These are phyloP conservation scores for Sergeia podlipaevii DNA, from an alignment of 208 protist genomes.

Conservation along the genomic window DNA sequence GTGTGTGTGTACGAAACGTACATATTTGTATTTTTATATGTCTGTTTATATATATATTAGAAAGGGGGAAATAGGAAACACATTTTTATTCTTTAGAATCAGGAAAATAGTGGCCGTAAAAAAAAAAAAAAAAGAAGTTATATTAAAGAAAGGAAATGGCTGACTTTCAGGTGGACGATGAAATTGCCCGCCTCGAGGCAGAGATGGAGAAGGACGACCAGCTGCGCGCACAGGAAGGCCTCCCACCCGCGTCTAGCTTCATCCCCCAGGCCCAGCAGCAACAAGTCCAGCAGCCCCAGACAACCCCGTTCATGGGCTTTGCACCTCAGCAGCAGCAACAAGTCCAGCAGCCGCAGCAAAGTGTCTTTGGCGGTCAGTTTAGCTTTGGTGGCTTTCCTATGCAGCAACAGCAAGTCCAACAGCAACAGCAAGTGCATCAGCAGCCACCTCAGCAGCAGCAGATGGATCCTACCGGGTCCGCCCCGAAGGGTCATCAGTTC, in stretches of 20 bases:
- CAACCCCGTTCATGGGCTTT: no score
- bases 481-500: slow-evolving; percentile 37
- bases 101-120: no score
- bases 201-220: slow-evolving; percentile 65
- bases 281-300: slow-evolving; percentile 17
- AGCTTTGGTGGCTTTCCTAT: slow-evolving; percentile 7
- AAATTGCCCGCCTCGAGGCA: slow-evolving; percentile 78
- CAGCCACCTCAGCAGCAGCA: slow-evolving; percentile 26
- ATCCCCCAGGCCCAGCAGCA: slow-evolving; percentile 50
- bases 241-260: no score
- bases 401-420: slow-evolving; percentile 1
- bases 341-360: slow-evolving; percentile 8
- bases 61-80: no score
- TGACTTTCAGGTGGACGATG: slow-evolving; percentile 56
- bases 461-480: slow-evolving; percentile 3
- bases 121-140: no score
- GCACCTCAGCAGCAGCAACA: no score
- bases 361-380: slow-evolving; percentile 1
- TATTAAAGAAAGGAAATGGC: no score
- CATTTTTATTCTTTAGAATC: no score
- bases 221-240: slow-evolving; percentile 33
- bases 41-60: no score
- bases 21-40: no score
- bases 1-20: no score
- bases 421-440: slow-evolving; percentile 12